Percentiles rank a stretch among this genome's conserved stretches.
Evolutionary conservation across 768 basidiomycete species (phyloP).

Genomic region (Leucocoprinus birnbaumii): DNA sequence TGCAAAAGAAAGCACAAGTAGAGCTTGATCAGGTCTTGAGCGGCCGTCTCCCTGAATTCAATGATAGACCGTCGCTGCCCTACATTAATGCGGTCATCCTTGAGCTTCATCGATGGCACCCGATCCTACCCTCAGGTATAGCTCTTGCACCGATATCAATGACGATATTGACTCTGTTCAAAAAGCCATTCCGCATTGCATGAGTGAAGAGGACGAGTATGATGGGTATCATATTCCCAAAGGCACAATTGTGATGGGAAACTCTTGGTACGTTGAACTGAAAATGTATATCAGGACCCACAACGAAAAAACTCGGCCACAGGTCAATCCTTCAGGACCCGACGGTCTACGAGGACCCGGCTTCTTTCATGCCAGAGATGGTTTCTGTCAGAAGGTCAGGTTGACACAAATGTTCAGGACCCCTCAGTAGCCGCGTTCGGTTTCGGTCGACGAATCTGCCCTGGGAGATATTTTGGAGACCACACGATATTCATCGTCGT

Average conservation of each 20-base stretch:
- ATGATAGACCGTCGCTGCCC: slow-evolving; percentile 18
- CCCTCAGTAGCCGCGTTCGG: slow-evolving; percentile 19
- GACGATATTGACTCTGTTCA: neutral
- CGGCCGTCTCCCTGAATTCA: slow-evolving; percentile 23
- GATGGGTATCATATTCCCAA: slow-evolving; percentile 15
- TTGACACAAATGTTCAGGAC: slow-evolving; percentile 13
- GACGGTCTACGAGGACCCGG: slow-evolving; percentile 33
- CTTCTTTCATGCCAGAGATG: slow-evolving; percentile 38
- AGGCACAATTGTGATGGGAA: slow-evolving; percentile 13
- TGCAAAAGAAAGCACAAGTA: slow-evolving; percentile 27
- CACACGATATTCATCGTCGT: neutral
- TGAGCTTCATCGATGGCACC: slow-evolving; percentile 22
- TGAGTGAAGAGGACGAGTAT: slow-evolving; percentile 12
- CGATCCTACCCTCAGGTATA: slow-evolving; percentile 18
- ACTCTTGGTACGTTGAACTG: slow-evolving; percentile 11
- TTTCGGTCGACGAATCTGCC: slow-evolving; percentile 17
- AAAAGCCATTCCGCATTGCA: slow-evolving; percentile 3
- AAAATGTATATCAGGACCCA: too few species aligned
- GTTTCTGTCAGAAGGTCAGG: slow-evolving; percentile 25
- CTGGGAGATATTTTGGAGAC: neutral
- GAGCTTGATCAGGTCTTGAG: slow-evolving; percentile 34
- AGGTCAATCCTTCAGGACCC: slow-evolving; percentile 28
- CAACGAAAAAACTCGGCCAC: too few species aligned
- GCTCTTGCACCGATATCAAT: too few species aligned
- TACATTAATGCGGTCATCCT: slow-evolving; percentile 22